A percentile compares a stretch with the other conserved stretches of the same genome.
phyloP scores from a whole-genome alignment of 2,329 filamentous ascomycete genomes.

The Fusarium redolens region DNA sequence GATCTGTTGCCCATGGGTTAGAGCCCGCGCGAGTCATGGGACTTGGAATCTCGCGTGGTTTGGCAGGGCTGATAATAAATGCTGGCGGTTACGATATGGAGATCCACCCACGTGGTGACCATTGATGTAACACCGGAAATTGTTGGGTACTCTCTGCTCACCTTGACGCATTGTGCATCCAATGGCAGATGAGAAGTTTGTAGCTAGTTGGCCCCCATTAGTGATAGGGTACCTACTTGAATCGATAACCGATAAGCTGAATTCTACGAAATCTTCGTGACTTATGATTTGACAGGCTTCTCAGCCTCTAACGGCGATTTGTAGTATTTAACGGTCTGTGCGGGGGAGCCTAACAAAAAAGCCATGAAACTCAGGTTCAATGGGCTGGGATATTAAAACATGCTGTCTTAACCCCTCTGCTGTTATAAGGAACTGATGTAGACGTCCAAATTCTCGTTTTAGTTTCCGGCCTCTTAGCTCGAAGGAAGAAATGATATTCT shows the following conservation, averaged over 20 bases:
- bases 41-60: neutral
- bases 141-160: accelerated
- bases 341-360: neutral
- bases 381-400: accelerated
- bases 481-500: too few species aligned
- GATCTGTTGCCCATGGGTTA: neutral
- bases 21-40: neutral
- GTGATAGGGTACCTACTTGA: too few species aligned
- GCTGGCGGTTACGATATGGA: too few species aligned
- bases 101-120: neutral
- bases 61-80: neutral
- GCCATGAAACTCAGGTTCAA: neutral
- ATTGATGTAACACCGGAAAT: neutral
- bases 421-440: accelerated
- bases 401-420: neutral
- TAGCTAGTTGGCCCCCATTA: neutral
- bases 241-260: neutral
- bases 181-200: too few species aligned
- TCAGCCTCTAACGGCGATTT: too few species aligned
- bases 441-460: neutral
- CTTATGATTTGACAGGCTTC: too few species aligned
- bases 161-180: accelerated
- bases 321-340: too few species aligned
- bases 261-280: accelerated
- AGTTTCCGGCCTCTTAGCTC: neutral